Base-by-base conservation (phyloP, 768 basidiomycete genomes). In the Tylopilus rubrobrunneus region DNA sequence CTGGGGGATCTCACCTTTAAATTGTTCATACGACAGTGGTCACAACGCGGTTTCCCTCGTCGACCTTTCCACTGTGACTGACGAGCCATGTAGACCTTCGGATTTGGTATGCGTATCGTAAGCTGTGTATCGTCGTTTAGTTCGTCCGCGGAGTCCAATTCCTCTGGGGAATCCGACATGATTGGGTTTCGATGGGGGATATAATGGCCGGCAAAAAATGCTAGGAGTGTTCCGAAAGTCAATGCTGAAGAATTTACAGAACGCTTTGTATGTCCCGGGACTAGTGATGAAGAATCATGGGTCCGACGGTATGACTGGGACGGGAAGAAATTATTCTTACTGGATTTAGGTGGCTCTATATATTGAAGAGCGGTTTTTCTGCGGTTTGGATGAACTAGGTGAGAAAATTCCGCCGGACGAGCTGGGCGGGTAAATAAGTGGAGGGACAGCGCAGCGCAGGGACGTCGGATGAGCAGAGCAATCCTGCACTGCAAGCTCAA, bases 31-130 rank as follows among this genome's bases (percentile, higher is more conserved):
- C 86, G 83, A 71, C 86, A 87, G 60, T 85, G 79, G 71, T 87
- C 86, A 62, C 86, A 87, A 46, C 86, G 77, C 59, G 86, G 85
- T 63, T 87, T 87, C 48, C 86, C 86, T 71, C 86, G 76, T 54
- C 84, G 78, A 53, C 85, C 85, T 57, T 86, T 85, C 86, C 86
- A 87, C 52, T 83, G 82, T 40, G 85, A 87, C 66, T 83, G 84
- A 56, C 80, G 82, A 62, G 79, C 82, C 79, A 82, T 78, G 68
- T 80, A 85, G 48, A 81, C 75, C 72, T 81, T 83, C 34, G 82
- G 80, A 62, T 84, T 85, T 3, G 85, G 84, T 59, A 86, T 86
- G 54, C 80, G 76, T 61, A 86, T 84, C 45, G 78, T 84, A 59
- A 85, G 74, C 56, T 78, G 79, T 46, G 72, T 73, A 63, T 81